phyloP scores from a whole-genome alignment of 2,329 filamentous ascomycete species.

The Aureobasidium uvarum region DNA sequence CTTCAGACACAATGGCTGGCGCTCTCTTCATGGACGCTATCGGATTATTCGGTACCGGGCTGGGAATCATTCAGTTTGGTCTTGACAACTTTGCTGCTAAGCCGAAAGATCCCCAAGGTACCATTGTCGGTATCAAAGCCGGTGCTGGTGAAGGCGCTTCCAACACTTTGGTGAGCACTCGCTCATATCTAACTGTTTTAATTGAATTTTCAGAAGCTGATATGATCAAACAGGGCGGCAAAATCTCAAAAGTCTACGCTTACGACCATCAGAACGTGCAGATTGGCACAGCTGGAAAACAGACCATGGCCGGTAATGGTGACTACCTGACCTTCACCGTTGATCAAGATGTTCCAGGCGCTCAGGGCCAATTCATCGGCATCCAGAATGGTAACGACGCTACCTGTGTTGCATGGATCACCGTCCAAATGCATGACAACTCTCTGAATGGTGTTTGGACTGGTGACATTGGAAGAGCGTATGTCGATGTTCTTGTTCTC shows the following conservation, averaged over 20 bases:
- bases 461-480: background rate
- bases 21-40: background rate
- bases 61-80: background rate
- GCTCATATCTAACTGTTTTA: background rate
- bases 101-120: background rate
- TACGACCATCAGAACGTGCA: background rate
- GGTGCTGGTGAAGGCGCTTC: background rate
- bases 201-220: background rate
- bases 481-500: background rate
- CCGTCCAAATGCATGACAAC: background rate
- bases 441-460: background rate
- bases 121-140: background rate
- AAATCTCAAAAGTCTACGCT: background rate
- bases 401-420: background rate
- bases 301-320: background rate
- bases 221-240: background rate
- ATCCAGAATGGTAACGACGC: background rate
- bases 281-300: background rate
- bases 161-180: background rate
- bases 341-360: background rate
- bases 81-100: background rate
- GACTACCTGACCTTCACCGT: background rate
- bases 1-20: background rate
- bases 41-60: background rate
- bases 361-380: background rate